These are phyloP conservation scores for Brassica balearica DNA, from an alignment of 441 rosid genomes.

Conservation along the genomic window DNA sequence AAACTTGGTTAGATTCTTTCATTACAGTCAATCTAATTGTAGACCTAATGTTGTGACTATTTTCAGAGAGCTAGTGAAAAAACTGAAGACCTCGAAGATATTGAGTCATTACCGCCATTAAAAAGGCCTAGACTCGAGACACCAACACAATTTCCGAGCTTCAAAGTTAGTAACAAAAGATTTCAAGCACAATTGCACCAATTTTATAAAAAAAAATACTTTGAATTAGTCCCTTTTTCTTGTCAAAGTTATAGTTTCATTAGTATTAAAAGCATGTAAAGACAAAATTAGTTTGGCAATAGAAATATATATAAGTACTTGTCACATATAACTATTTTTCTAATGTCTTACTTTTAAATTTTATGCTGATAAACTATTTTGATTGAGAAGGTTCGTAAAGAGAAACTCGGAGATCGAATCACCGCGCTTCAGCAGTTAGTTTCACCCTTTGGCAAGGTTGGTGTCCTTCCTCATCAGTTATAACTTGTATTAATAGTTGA, in stretches of 20 bases:
- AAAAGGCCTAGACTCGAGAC: conserved; percentile 79
- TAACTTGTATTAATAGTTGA: conserved; percentile 18
- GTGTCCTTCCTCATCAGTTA: conserved; percentile 28
- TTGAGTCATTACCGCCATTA: conserved; percentile 47
- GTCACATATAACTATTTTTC: conserved; percentile 42
- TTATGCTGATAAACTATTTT: conserved; percentile 2
- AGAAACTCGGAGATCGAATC: conserved; percentile 79
- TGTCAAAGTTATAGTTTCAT: background rate
- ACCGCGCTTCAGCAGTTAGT: conserved; percentile 80
- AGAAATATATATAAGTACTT: conserved; percentile 1
- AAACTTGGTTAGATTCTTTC: background rate
- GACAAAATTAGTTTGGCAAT: background rate
- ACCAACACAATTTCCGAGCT: conserved; percentile 82
- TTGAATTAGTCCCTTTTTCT: background rate
- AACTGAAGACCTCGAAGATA: conserved; percentile 44
- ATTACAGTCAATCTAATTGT: no score
- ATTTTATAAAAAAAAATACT: background rate
- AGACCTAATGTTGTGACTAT: background rate
- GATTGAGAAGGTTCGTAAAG: conserved; percentile 63
- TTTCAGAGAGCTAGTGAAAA: conserved; percentile 45
- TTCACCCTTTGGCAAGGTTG: conserved; percentile 85
- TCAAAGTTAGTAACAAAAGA: conserved; percentile 59
- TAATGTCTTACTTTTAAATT: conserved; percentile 19
- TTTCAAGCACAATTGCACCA: background rate
- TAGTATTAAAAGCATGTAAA: background rate